phyloP scores from a whole-genome alignment of 2,329 filamentous ascomycete genomes.

The Nannizzia gypsea region DNA sequence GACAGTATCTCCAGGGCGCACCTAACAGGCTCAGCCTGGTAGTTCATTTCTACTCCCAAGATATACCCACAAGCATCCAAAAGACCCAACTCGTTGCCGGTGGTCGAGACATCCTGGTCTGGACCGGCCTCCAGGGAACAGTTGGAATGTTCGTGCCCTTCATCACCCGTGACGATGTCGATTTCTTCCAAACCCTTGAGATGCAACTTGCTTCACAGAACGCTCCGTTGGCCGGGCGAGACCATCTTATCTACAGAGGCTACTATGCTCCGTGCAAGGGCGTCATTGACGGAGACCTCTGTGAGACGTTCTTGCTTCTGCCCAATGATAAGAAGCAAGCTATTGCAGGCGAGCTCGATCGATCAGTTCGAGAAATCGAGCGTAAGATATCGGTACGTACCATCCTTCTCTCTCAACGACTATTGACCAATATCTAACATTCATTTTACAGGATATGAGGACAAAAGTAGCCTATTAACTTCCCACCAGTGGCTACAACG shows the following conservation, averaged over 20 bases:
- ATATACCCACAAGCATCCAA: slow-evolving; percentile 80
- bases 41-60: slow-evolving; percentile 80
- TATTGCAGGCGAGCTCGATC: slow-evolving; percentile 86
- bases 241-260: slow-evolving; percentile 88
- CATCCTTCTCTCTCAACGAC: not conserved
- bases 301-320: slow-evolving; percentile 77
- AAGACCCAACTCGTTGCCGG: slow-evolving; percentile 85
- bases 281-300: slow-evolving; percentile 91
- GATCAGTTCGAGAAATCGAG: slow-evolving; percentile 85
- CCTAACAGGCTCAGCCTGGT: slow-evolving; percentile 74
- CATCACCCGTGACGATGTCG: slow-evolving; percentile 78
- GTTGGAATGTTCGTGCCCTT: slow-evolving; percentile 91
- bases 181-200: slow-evolving; percentile 94
- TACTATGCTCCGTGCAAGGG: slow-evolving; percentile 97
- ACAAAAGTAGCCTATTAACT: slow-evolving; percentile 44
- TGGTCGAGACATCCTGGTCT: slow-evolving; percentile 80
- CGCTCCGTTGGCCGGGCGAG: slow-evolving; percentile 75
- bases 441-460: slow-evolving; percentile 41
- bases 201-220: slow-evolving; percentile 77
- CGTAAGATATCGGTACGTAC: slow-evolving; percentile 67
- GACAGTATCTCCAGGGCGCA: slow-evolving; percentile 79
- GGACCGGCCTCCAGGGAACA: slow-evolving; percentile 89
- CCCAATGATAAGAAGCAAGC: slow-evolving; percentile 83
- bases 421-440: slow-evolving; percentile 5
- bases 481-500: not conserved